Evolutionary conservation across 129 eudicot genomes (phyloP).

Genomic region (Rutidosis leptorrhynchoides): DNA sequence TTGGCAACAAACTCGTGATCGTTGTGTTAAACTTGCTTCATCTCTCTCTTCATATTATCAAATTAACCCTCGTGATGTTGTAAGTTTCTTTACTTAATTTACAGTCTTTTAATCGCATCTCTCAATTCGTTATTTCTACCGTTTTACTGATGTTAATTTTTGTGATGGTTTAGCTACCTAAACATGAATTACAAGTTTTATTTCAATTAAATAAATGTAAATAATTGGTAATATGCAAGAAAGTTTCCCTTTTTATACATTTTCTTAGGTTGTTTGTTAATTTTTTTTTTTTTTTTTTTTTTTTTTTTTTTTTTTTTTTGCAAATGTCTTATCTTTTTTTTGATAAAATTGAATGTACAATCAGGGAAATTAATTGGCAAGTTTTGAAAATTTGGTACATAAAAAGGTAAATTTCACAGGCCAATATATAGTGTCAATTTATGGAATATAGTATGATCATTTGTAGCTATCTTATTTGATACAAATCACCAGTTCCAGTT

Average conservation of each 20-base stretch:
- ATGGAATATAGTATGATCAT: not conserved
- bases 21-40: conserved; percentile 36
- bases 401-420: not conserved
- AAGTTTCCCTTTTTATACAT: not conserved
- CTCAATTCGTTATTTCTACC: not conserved
- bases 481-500: not conserved
- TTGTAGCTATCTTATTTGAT: not conserved
- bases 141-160: not conserved
- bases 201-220: too few relatives aligned
- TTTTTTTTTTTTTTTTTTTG: too few relatives aligned
- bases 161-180: too few relatives aligned
- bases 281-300: too few relatives aligned
- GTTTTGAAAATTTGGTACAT: not conserved
- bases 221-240: not conserved
- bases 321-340: too few relatives aligned
- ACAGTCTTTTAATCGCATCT: not conserved
- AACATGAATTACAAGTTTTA: too few relatives aligned
- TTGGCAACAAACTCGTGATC: conserved; percentile 34
- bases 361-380: not conserved
- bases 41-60: conserved; percentile 25
- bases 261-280: not conserved
- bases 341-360: not conserved
- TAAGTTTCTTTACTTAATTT: conserved; percentile 1
- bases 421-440: not conserved
- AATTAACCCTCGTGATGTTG: conserved; percentile 29